Base-by-base conservation (phyloP, 2,329 filamentous ascomycete genomes). In the Exserohilum rostratum region DNA sequence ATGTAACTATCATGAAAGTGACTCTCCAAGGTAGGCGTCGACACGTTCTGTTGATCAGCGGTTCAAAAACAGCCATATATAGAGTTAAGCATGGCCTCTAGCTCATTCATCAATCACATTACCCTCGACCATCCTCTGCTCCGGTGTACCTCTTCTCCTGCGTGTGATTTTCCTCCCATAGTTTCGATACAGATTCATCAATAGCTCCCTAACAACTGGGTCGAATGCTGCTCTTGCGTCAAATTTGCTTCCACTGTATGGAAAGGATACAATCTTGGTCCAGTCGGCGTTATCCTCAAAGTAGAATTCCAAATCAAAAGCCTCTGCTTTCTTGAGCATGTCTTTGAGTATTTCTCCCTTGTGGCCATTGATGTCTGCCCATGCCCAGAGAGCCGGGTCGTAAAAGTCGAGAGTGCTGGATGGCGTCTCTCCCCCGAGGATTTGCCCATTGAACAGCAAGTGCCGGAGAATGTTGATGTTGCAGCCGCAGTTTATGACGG, bases 371-470 rank as follows among this genome's bases (percentile, higher is more conserved):
- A 53, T 53, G n/a, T 71, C 68, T 11, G 69, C 67, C 69, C 70
- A 74, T 20, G 61, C 58, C 72, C 72, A 75, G 5, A 75, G 47
- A 10, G 56, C 58, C 6, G 71, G 66, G 48, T 75, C 71, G 38
- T 71, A 59, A 42, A 75, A 74, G 37, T 75, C 57, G n/a, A 75
- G 53, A 1, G 47, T 65, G 29, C 53, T 58, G n/a, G n/a, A n/a
- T 2, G 62, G 46, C 3, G 55, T 44, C 5, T 57, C 50, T 15
- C 42, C 43, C 10, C 64, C 65, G 20, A 70, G 49, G 22, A 74
- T 71, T 46, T 74, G 71, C 6, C 69, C 69, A 22, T 74, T 74
- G 64, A 69, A 74, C 1, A 74, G 58, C 3, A 75, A 50, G 34
- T 74, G 72, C 5, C 71, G 60, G 5, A 74, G 17, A 15, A 70